Percentiles rank a stretch among this genome's conserved stretches.
Conservation (phyloP, 2,329 filamentous ascomycete species). For the Penicillium corylophilum region DNA sequence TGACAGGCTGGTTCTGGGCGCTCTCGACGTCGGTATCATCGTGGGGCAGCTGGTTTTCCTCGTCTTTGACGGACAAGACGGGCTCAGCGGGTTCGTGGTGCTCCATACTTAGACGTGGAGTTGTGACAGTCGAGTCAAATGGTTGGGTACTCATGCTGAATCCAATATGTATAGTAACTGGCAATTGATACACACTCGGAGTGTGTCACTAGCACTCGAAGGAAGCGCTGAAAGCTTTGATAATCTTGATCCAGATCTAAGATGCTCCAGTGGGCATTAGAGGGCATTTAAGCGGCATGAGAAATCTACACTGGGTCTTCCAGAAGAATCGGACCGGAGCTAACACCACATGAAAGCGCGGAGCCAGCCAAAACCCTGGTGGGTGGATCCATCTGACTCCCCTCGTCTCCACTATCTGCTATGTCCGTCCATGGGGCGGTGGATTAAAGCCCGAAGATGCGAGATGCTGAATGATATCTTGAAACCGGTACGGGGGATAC, state of each 20-base stretch:
- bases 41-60: conserved; percentile 4
- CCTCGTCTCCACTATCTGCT: neutral
- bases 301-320: conserved; percentile 2
- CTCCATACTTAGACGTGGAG: conserved; percentile 22
- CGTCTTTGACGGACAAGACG: neutral
- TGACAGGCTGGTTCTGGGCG: conserved; percentile 1
- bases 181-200: neutral
- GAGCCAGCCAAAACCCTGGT: neutral
- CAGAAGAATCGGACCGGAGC: conserved; percentile 1
- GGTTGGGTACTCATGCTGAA: neutral
- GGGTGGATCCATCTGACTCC: neutral
- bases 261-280: neutral
- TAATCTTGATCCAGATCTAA: neutral
- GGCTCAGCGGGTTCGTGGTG: conserved; percentile 2
- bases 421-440: neutral
- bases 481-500: neutral
- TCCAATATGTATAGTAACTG: neutral
- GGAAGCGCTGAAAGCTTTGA: neutral
- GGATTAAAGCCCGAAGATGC: conserved; percentile 7
- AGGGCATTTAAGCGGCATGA: conserved; percentile 4
- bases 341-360: neutral
- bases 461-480: neutral
- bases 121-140: conserved; percentile 17
- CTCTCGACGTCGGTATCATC: conserved; percentile 19
- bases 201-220: neutral